A percentile compares a stretch with the other conserved stretches of the same genome.
Conservation (phyloP, 1,139 yeast genomes). For the Kodamaea plutei region DNA sequence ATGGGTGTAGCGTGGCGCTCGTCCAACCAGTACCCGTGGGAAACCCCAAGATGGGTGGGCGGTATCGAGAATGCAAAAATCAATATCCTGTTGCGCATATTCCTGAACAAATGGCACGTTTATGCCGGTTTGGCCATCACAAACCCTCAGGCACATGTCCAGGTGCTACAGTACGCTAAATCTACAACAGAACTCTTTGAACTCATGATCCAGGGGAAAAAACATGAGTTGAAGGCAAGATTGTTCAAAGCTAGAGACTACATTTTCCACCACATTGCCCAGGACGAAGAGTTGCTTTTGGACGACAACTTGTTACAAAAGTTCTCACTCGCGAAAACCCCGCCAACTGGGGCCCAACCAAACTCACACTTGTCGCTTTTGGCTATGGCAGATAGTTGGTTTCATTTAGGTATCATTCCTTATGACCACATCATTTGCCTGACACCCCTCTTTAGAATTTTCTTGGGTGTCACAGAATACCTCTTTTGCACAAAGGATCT, state of each 20-base stretch:
- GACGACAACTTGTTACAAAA: constrained; percentile 78
- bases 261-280: constrained; percentile 68
- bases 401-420: constrained; percentile 76
- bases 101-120: constrained; percentile 94
- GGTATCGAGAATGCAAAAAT: constrained; percentile 95
- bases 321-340: constrained; percentile 72
- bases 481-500: constrained; percentile 80
- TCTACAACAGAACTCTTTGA: constrained; percentile 81
- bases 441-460: constrained; percentile 85
- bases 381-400: constrained; percentile 95
- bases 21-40: constrained; percentile 88
- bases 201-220: constrained; percentile 70
- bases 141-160: constrained; percentile 90
- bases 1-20: constrained; percentile 98
- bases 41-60: constrained; percentile 79
- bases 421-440: constrained; percentile 97
- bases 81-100: constrained; percentile 85
- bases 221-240: constrained; percentile 54
- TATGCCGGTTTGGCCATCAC: constrained; percentile 96
- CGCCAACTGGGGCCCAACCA: constrained; percentile 65
- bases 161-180: constrained; percentile 82
- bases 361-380: constrained; percentile 85
- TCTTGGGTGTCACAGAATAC: constrained; percentile 91
- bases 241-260: constrained; percentile 62
- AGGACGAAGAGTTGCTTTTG: constrained; percentile 58